Evolutionary conservation across 805 yeast genomes (phyloP).

Genomic region (Ogataea kodamae): DNA sequence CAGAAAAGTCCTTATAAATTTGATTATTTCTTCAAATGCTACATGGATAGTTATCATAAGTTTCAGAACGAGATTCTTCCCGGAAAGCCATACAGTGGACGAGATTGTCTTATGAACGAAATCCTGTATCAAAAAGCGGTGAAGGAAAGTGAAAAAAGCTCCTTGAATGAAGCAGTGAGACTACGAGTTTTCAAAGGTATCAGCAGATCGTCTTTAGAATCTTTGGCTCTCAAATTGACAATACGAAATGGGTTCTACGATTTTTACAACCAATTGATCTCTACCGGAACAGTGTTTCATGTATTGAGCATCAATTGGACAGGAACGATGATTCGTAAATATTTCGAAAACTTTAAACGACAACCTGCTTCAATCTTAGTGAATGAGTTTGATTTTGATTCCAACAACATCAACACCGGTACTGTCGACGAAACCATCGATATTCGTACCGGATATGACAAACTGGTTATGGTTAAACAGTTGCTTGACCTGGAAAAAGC

Average conservation of each 20-base stretch:
- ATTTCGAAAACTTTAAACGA: conserved; percentile 15
- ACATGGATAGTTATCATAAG: conserved; percentile 35
- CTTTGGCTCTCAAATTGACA: conserved; percentile 36
- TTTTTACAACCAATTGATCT: conserved; percentile 21
- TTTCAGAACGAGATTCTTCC: conserved; percentile 28
- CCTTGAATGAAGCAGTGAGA: conserved; percentile 41
- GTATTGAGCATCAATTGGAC: conserved; percentile 67
- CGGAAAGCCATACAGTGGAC: conserved; percentile 27
- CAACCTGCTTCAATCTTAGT: conserved; percentile 33
- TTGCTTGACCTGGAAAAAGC: conserved; percentile 16
- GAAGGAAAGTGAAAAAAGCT: conserved; percentile 44
- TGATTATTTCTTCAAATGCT: conserved; percentile 41
- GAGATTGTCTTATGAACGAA: conserved; percentile 40
- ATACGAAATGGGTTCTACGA: conserved; percentile 39
- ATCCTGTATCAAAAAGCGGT: conserved; percentile 43
- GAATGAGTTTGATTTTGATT: conserved; percentile 48
- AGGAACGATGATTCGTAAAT: conserved; percentile 40
- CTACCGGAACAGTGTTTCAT: conserved; percentile 12
- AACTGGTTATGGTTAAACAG: conserved; percentile 30
- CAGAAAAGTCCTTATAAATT: conserved; percentile 36
- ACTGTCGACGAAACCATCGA: conserved; percentile 16
- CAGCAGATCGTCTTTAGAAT: conserved; percentile 27
- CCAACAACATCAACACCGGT: conserved; percentile 26
- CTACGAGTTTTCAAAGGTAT: conserved; percentile 43
- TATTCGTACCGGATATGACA: conserved; percentile 55